A percentile compares a stretch with the other conserved stretches of the same genome.
Conservation (phyloP, 148 eudicot species). For the Cornus suecica region DNA sequence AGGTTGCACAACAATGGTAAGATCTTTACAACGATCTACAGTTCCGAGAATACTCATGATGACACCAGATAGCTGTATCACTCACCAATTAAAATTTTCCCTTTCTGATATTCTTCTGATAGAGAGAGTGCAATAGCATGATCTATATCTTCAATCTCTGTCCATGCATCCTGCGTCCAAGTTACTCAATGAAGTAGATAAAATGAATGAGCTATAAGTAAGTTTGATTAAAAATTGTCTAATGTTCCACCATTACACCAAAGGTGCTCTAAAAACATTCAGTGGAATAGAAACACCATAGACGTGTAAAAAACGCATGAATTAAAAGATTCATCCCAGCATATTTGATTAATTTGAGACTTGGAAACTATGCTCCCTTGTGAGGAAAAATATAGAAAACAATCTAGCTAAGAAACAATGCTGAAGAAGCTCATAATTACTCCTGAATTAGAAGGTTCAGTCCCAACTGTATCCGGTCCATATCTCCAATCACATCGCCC, state of each 20-base stretch:
- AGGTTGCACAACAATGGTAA: background rate
- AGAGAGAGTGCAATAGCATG: conserved; percentile 73
- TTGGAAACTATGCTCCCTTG: background rate
- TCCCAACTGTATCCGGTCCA: conserved; percentile 34
- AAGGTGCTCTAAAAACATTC: background rate
- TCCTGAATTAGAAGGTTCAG: conserved; percentile 64
- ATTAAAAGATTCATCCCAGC: background rate
- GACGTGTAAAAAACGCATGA: background rate
- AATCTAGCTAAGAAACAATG: background rate
- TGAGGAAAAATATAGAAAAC: background rate
- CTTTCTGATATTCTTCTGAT: conserved; percentile 50
- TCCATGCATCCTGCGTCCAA: conserved; percentile 32
- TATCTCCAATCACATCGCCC: conserved; percentile 41
- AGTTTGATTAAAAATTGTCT: background rate
- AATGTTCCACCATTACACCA: background rate
- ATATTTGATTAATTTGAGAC: background rate
- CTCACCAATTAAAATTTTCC: conserved; percentile 43
- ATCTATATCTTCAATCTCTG: conserved; percentile 63
- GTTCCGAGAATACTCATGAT: conserved; percentile 1
- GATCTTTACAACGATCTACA: background rate
- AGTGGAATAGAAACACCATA: background rate
- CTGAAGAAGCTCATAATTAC: conserved; percentile 23
- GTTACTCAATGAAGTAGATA: conserved; percentile 9
- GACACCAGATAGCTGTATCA: conserved; percentile 11
- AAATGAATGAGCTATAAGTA: conserved; percentile 1